Conservation (phyloP, 1,139 yeast genomes). For the Candida sojae region DNA sequence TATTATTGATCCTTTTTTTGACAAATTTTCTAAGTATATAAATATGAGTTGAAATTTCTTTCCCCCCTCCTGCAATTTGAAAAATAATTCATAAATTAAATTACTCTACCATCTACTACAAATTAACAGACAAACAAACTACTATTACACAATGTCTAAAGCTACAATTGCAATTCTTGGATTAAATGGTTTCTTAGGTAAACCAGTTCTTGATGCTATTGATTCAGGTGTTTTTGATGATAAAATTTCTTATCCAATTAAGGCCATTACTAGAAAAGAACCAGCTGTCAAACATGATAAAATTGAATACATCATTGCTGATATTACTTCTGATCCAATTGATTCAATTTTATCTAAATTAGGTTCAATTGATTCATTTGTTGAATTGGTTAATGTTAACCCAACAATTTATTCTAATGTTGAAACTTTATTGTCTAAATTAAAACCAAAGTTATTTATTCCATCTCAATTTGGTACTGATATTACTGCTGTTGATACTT, state of each 20-base stretch:
- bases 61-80: too few relatives aligned
- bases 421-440: conserved; percentile 36
- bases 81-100: too few relatives aligned
- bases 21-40: too few relatives aligned
- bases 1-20: too few relatives aligned
- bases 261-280: conserved; percentile 50
- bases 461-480: conserved; percentile 67
- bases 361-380: conserved; percentile 50
- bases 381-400: conserved; percentile 41
- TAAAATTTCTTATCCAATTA: conserved; percentile 50
- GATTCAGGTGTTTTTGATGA: conserved; percentile 42
- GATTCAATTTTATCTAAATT: conserved; percentile 39
- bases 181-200: conserved; percentile 52
- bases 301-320: conserved; percentile 41
- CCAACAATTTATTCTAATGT: conserved; percentile 25
- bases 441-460: conserved; percentile 54
- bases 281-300: conserved; percentile 35
- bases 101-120: too few relatives aligned
- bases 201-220: conserved; percentile 47
- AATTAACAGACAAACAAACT: not conserved
- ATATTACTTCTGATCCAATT: conserved; percentile 22
- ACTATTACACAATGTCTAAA: conserved; percentile 15
- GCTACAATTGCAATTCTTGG: conserved; percentile 56
- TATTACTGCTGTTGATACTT: conserved; percentile 19
- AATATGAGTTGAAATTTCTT: too few relatives aligned